Conservation (phyloP, 148 eudicot species). For the Camellia granthamiana region DNA sequence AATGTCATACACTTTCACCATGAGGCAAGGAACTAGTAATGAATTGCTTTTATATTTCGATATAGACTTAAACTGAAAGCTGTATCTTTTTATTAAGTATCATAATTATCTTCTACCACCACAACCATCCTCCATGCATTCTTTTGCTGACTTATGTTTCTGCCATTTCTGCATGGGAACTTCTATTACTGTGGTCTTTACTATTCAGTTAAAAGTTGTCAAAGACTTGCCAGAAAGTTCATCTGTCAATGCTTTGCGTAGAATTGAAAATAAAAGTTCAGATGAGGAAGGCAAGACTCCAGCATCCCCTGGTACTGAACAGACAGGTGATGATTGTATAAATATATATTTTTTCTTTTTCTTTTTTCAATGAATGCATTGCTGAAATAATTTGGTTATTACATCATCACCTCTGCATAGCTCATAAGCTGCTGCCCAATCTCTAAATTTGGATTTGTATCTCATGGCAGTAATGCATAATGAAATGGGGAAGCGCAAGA, state of each 20-base stretch:
- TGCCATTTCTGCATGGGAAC: not conserved
- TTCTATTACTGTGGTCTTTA: not conserved
- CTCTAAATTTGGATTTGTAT: not conserved
- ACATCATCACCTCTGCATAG: not conserved
- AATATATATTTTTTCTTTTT: not conserved
- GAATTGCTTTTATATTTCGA: not conserved
- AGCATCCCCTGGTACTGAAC: conserved; percentile 11
- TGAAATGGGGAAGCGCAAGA: conserved; percentile 35
- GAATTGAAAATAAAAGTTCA: conserved; percentile 16
- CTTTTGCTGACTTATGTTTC: not conserved
- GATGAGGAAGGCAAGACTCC: conserved; percentile 24
- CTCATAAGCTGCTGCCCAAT: conserved; percentile 8
- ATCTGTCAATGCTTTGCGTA: conserved; percentile 16
- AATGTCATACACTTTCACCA: not conserved
- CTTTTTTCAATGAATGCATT: not conserved
- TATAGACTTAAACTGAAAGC: not conserved
- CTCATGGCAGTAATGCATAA: conserved; percentile 21
- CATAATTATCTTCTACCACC: not conserved
- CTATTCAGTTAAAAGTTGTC: conserved; percentile 21
- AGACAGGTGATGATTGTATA: conserved; percentile 17
- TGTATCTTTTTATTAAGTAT: not conserved
- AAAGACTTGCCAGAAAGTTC: conserved; percentile 31
- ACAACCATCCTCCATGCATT: not conserved
- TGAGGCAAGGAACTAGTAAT: conserved; percentile 1
- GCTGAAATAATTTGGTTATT: not conserved